phyloP scores from a whole-genome alignment of 2,329 filamentous ascomycete species.

The Hymenoscyphus infarciens region DNA sequence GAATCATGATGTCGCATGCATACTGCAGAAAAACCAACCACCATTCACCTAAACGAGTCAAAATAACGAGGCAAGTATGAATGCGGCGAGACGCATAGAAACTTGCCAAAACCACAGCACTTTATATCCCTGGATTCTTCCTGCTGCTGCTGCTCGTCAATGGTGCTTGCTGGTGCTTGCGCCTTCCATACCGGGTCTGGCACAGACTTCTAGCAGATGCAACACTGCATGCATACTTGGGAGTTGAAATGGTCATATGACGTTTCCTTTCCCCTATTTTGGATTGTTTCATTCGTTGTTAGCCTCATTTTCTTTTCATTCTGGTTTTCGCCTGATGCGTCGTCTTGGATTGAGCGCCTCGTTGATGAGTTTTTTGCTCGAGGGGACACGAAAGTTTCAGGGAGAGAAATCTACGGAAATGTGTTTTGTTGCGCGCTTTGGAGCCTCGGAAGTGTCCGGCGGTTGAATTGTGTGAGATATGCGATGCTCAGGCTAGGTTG shows the following conservation, averaged over 20 bases:
- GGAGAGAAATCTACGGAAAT: not conserved
- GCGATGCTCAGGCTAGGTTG: no score
- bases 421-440: not conserved
- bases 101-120: not conserved
- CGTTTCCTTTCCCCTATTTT: not conserved
- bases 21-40: not conserved
- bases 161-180: no score
- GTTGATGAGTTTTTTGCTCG: not conserved
- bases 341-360: not conserved
- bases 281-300: not conserved
- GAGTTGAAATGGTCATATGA: not conserved
- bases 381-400: not conserved
- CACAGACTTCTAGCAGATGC: not conserved
- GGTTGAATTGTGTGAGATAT: no score
- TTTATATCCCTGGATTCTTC: not conserved
- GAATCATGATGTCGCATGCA: not conserved
- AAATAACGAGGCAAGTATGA: conserved; percentile 2
- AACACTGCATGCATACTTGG: conserved; percentile 4
- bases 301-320: not conserved
- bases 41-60: not conserved
- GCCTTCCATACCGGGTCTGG: not conserved
- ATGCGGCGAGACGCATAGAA: conserved; percentile 9
- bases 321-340: no score
- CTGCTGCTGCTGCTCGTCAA: no score
- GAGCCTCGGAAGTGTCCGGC: not conserved